These are phyloP conservation scores for Penstemon barbatus DNA, from an alignment of 257 asterid species.

Conservation along the genomic window DNA sequence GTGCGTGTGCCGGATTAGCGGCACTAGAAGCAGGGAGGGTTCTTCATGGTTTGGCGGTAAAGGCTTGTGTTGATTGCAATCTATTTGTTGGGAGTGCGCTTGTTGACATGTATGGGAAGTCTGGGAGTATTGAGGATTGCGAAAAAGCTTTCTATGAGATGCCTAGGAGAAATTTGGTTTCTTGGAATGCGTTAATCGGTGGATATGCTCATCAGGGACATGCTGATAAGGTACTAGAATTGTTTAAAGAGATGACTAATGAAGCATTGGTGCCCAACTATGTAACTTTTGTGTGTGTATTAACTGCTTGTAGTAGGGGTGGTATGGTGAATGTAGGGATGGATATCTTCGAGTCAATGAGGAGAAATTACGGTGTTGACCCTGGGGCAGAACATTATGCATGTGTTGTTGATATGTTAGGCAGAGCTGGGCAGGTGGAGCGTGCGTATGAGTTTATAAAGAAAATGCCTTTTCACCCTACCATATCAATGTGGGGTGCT, in stretches of 20 bases:
- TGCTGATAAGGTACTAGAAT: constrained; percentile 59
- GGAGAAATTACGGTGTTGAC: constrained; percentile 45
- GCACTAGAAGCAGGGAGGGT: constrained; percentile 74
- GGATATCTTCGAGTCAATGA: constrained; percentile 66
- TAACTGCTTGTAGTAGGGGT: constrained; percentile 91
- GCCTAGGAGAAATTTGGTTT: constrained; percentile 61
- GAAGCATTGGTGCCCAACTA: constrained; percentile 53
- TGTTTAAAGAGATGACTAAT: constrained; percentile 56
- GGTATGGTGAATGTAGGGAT: constrained; percentile 71
- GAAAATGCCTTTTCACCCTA: constrained; percentile 63
- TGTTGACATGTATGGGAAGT: constrained; percentile 90
- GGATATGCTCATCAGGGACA: constrained; percentile 85
- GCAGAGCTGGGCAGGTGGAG: constrained; percentile 82
- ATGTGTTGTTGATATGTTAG: constrained; percentile 87
- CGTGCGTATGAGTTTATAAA: constrained; percentile 60
- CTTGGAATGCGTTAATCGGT: constrained; percentile 86
- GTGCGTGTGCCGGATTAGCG: constrained; percentile 85
- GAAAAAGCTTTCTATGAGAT: constrained; percentile 50
- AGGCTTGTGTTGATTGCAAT: constrained; percentile 64
- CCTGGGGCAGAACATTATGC: constrained; percentile 91
- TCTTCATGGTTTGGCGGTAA: constrained; percentile 71
- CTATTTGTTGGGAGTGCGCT: constrained; percentile 82
- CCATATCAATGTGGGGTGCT: constrained; percentile 89
- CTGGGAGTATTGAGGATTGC: constrained; percentile 74
- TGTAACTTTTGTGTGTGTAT: constrained; percentile 70